Conservation (phyloP, 2,329 filamentous ascomycete species). For the Talaromyces sp. region DNA sequence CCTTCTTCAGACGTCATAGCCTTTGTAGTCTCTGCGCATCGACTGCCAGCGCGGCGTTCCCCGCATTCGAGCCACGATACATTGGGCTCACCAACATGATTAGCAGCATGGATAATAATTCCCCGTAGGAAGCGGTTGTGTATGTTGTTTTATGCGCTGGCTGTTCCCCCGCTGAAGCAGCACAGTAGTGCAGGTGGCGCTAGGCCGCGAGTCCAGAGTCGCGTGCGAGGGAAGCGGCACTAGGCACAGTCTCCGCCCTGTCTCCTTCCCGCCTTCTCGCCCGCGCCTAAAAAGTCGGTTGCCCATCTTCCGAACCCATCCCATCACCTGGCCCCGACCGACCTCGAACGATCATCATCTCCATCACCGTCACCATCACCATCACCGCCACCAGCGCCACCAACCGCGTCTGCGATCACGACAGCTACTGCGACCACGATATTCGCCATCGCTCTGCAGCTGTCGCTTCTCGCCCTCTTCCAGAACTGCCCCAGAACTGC, state of each 20-base stretch:
- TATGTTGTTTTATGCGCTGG: not conserved
- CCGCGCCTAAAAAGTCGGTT: not conserved
- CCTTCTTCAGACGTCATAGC: not conserved
- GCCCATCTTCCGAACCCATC: not conserved
- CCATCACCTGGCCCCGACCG: not conserved
- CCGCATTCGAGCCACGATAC: not conserved
- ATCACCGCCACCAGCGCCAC: not conserved
- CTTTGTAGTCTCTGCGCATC: not conserved
- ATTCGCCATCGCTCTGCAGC: not conserved
- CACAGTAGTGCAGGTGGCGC: not conserved
- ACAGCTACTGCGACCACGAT: not conserved
- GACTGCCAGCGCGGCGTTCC: not conserved
- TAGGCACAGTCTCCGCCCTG: not conserved
- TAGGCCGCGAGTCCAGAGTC: not conserved
- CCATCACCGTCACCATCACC: constrained; percentile 5
- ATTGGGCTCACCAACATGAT: not conserved
- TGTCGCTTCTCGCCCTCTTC: not conserved
- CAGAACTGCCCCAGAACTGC: not conserved
- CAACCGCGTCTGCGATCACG: not conserved
- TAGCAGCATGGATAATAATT: not conserved
- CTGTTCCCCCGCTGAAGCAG: not conserved
- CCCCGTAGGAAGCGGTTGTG: not conserved
- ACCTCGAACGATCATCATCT: constrained; percentile 3
- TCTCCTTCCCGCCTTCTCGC: not conserved
- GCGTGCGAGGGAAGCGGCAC: not conserved